Base-by-base conservation (phyloP, 345 rosid genomes). In the Arabis hirsuta region DNA sequence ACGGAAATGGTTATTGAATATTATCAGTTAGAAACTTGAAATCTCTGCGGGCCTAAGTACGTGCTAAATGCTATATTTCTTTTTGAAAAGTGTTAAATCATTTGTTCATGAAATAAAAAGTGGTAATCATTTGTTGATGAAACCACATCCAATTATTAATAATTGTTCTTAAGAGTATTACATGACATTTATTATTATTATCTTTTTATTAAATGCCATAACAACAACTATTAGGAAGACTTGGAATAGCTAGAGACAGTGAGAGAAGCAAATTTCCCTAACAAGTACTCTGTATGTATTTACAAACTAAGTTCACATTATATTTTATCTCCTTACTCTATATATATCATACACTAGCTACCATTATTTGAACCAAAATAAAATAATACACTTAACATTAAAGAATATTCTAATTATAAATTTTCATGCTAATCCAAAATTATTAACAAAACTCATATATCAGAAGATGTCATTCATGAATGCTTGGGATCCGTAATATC, bases 351-450 rank as follows among this genome's bases (percentile, higher is more conserved):
- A 65, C 53, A 69, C 74, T 62, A 55, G 19, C 55, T 8, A 36
- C 0, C 41, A 36, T 36, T 36, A 9, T 36, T 36, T 36, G 8
- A 36, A 36, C 41, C 10, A 8, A 36, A 36, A 8, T 7, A 36
- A 2, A 2, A 36, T 2, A 2, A 36, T 36, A 56, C 53, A 69
- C 74, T 62, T 62, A 62, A 38, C 62, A 62, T 9, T 34, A 44
- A 46, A 53, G 22, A 59, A 52, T 32, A 67, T 34, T 36, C 62
- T 52, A 44, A 29, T 42, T 45, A 54, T 51, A 32, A 45, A 31
- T 32, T 66, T 32, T 27, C 48, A 43, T 31, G 47, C 73, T 60
- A 67, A 45, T 29, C 60, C 68, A 67, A 61, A 46, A 27, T 7
- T 14, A 55, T 46, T 14, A 47, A 39, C 66, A 39, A 11, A 67